Base-by-base conservation (phyloP, 192 early-diverging fungal species). In the Geosiphon pyriformis region DNA sequence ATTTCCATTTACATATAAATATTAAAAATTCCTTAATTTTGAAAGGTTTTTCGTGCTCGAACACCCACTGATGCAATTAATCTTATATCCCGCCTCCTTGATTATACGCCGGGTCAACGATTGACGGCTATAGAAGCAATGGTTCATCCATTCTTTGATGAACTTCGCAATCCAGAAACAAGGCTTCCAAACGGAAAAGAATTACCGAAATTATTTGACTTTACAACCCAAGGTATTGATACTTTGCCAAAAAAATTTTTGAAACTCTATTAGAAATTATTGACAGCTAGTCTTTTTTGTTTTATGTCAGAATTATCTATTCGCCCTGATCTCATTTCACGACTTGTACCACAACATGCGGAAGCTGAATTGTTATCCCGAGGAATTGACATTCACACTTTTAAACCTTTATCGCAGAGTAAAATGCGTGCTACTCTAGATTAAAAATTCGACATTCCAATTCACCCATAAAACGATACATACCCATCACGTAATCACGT, bases 71-170 rank as follows among this genome's bases (percentile, higher is more conserved):
- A 97, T 63, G 90, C 91, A 18, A 82, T 96, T 51, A 92, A 94
- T 47, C 81, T 98, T 46, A 85, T 99, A 54, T 82, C 86, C 20
- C 86, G 78, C 58, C 78, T 97, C 29, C 76, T 99, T 50, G 91
- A 95, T 67, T 99, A 99, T 79, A 95, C 92, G 23, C 96, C 96
- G 11, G 68, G 78, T 18, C 75, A 80, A 57, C 85, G 96, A 31
- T 81, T 88, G 63, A 91, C 89, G 8, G 88, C 95, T 30, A 86
- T 93, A 68, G 90, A 96, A 75, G 94, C 94, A 7, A 86, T 99
- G 85, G 81, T 87, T 53, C 92, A 95, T 70, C 88, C 89, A 31
- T 99, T 97, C 83, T 99, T 99, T 85, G 95, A 99, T 78, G 95
- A 97, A 74, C 80, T 99, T 75, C 86, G 96, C 52, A 72, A 87